These are phyloP conservation scores for Saccharomyces paradoxus DNA, from an alignment of 805 yeast genomes.

Conservation along the genomic window DNA sequence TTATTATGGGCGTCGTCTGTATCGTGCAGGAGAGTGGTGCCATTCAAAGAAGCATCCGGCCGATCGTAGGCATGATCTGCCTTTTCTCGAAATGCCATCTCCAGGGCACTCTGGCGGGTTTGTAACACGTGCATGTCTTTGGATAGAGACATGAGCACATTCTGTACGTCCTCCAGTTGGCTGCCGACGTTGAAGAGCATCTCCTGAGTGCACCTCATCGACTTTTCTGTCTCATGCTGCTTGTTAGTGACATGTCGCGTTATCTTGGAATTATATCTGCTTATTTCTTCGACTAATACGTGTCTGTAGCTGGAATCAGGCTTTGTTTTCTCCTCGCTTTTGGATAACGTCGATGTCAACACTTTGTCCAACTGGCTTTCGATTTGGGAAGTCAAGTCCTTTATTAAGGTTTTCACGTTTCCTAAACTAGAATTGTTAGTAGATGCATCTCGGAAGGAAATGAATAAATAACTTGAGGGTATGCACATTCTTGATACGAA, in stretches of 20 bases:
- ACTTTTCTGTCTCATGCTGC: not conserved
- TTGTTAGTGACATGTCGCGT: not conserved
- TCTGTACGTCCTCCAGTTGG: slow-evolving; percentile 16
- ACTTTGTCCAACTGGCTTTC: not conserved
- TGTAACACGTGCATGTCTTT: slow-evolving; percentile 11
- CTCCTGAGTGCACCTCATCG: slow-evolving; percentile 5
- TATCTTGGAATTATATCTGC: not conserved
- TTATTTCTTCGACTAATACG: not conserved
- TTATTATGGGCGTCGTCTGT: slow-evolving; percentile 1
- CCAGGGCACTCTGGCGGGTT: slow-evolving; percentile 12
- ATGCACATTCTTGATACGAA: slow-evolving; percentile 4
- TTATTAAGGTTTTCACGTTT: not conserved
- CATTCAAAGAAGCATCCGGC: slow-evolving; percentile 1
- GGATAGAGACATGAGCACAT: slow-evolving; percentile 15
- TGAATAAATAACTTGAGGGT: not conserved
- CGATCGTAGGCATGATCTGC: not conserved
- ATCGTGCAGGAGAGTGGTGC: slow-evolving; percentile 7
- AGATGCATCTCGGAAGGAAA: not conserved
- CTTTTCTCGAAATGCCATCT: slow-evolving; percentile 1
- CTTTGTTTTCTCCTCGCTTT: not conserved
- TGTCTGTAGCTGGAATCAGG: not conserved
- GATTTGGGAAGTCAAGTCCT: not conserved
- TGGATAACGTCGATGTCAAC: not conserved
- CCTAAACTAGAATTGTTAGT: not conserved
- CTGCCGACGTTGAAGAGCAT: slow-evolving; percentile 5